phyloP scores from a whole-genome alignment of 2,329 filamentous ascomycete species.

The Fusarium aywerte region DNA sequence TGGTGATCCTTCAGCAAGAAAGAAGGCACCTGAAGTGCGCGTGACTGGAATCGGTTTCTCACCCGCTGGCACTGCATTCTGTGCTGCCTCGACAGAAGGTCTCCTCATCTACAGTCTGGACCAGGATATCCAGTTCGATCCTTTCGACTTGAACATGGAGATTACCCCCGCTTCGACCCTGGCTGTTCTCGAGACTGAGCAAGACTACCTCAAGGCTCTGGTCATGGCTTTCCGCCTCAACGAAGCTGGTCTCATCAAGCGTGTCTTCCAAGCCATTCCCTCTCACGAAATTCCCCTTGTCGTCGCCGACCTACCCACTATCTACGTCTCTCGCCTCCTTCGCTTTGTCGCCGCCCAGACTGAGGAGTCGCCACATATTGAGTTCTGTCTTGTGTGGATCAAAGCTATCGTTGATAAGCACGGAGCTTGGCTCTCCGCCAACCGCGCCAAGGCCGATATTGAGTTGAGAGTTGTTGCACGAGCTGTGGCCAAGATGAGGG shows the following conservation, averaged over 20 bases:
- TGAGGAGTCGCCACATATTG: constrained; percentile 90
- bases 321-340: constrained; percentile 87
- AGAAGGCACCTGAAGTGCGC: constrained; percentile 81
- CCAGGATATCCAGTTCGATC: constrained; percentile 85
- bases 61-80: constrained; percentile 89
- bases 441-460: constrained; percentile 80
- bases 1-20: constrained; percentile 83
- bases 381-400: constrained; percentile 95
- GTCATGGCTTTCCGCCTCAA: constrained; percentile 98
- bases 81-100: constrained; percentile 93
- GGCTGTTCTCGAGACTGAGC: constrained; percentile 70
- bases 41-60: constrained; percentile 89
- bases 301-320: constrained; percentile 79
- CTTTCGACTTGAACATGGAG: constrained; percentile 93
- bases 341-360: constrained; percentile 89
- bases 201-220: constrained; percentile 89
- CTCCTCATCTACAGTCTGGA: constrained; percentile 94
- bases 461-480: constrained; percentile 86
- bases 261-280: constrained; percentile 87
- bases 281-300: constrained; percentile 79
- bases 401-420: constrained; percentile 84
- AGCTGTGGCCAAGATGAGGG: constrained; percentile 81
- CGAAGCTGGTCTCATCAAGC: constrained; percentile 81
- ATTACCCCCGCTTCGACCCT: constrained; percentile 91
- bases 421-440: constrained; percentile 84